Percentiles rank a stretch among this genome's conserved stretches.
These are phyloP conservation scores for Thermothielavioides terrestris DNA, from an alignment of 495 filamentous ascomycete genomes.

Conservation along the genomic window DNA sequence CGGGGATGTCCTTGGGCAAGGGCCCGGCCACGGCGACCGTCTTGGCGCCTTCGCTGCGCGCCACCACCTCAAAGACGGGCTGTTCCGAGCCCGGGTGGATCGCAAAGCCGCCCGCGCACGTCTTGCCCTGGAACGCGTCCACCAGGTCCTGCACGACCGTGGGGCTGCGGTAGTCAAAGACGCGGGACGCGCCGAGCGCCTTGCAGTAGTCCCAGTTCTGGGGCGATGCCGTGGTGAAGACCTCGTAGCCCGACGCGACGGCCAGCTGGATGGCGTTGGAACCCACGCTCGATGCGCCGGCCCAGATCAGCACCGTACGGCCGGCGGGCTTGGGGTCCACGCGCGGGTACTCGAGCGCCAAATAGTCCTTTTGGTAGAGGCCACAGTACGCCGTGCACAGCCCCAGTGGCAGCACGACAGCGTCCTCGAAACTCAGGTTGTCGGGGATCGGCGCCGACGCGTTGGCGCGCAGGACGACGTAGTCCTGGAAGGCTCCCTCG, in stretches of 20 bases:
- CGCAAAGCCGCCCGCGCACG: too few species aligned
- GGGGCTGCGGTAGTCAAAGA: constrained; percentile 25
- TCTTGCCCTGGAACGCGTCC: too few species aligned
- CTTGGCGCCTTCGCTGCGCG: too few species aligned
- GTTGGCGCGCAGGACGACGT: constrained; percentile 25
- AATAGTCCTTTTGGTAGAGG: constrained; percentile 28
- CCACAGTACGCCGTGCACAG: constrained; percentile 31
- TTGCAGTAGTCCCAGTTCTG: constrained; percentile 25
- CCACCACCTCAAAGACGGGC: constrained; percentile 28
- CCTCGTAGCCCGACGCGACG: constrained; percentile 34
- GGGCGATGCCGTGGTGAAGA: constrained; percentile 31
- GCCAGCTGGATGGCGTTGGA: constrained; percentile 33
- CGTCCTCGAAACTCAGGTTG: constrained; percentile 28
- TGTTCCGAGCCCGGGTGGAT: too few species aligned
- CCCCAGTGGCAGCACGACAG: constrained; percentile 32
- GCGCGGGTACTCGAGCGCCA: constrained; percentile 27
- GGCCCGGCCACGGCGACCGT: too few species aligned
- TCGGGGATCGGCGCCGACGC: constrained; percentile 25
- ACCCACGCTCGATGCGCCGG: constrained; percentile 51
- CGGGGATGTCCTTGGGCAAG: too few species aligned
- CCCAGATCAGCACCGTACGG: constrained; percentile 52
- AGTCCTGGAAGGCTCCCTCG: constrained; percentile 32
- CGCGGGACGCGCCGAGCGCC: constrained; percentile 24
- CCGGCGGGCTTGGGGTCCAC: not conserved
- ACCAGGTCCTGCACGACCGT: constrained; percentile 22